phyloP scores from a whole-genome alignment of 2,329 filamentous ascomycete genomes.

The Pseudogymnoascus sp. region DNA sequence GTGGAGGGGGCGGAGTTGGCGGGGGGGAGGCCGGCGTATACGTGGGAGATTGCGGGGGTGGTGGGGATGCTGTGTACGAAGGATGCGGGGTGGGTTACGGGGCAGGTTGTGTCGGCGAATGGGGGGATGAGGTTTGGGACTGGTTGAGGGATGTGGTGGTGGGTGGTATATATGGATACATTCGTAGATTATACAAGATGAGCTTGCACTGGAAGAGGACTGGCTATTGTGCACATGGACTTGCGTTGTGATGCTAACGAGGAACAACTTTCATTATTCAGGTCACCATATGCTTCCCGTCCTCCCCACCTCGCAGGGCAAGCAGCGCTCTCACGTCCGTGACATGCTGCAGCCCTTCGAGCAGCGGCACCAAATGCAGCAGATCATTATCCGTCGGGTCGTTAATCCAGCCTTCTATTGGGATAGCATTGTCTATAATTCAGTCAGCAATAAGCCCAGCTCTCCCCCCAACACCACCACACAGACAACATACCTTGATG shows the following conservation, averaged over 20 bases:
- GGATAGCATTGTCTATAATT: conserved; percentile 84
- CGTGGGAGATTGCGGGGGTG: conserved; percentile 65
- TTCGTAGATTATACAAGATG: not conserved
- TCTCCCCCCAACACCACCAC: conserved; percentile 10
- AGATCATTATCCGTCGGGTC: conserved; percentile 96
- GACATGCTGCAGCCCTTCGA: conserved; percentile 93
- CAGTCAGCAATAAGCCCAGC: not conserved
- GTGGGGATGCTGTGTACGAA: conserved; percentile 67
- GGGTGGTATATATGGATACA: not conserved
- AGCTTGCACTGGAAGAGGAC: not conserved
- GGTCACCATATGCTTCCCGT: conserved; percentile 43
- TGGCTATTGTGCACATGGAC: not conserved
- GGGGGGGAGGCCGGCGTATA: conserved; percentile 56
- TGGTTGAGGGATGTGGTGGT: not conserved
- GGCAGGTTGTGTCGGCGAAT: conserved; percentile 73
- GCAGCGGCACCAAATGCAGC: conserved; percentile 81
- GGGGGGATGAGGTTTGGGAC: conserved; percentile 59
- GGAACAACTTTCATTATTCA: conserved; percentile 9
- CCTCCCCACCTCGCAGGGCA: conserved; percentile 80
- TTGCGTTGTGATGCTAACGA: not conserved
- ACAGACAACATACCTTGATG: conserved; percentile 68
- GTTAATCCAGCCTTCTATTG: conserved; percentile 98
- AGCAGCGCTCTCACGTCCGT: conserved; percentile 90
- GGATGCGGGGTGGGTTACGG: conserved; percentile 72
- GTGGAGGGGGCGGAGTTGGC: conserved; percentile 51